These are phyloP conservation scores for Hansenula sp. DNA, from an alignment of 1,139 yeast species.

Conservation along the genomic window DNA sequence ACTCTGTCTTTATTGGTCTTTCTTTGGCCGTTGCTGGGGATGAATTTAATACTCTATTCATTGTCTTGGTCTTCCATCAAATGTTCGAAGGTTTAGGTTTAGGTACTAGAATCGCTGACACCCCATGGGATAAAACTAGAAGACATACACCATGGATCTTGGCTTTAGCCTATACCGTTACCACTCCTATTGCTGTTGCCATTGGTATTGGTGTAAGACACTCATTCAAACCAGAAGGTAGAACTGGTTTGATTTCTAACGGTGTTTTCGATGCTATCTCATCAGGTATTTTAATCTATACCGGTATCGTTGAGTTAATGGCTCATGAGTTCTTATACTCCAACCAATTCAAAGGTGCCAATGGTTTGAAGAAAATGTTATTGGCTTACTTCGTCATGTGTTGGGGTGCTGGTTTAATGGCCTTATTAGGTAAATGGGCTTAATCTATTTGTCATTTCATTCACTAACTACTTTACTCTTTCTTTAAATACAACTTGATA, in stretches of 20 bases:
- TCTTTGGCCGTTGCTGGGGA: conserved; percentile 72
- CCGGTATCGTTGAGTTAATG: conserved; percentile 83
- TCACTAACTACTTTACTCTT: not conserved
- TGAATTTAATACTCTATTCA: conserved; percentile 72
- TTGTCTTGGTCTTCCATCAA: conserved; percentile 86
- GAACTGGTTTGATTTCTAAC: conserved; percentile 62
- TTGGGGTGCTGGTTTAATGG: conserved; percentile 80
- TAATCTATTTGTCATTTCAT: conserved; percentile 23
- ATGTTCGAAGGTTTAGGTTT: conserved; percentile 90
- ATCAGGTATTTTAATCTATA: conserved; percentile 80
- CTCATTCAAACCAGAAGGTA: conserved; percentile 61
- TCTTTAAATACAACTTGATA: not conserved
- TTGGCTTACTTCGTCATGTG: conserved; percentile 41
- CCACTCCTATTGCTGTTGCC: conserved; percentile 82
- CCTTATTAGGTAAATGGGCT: conserved; percentile 88
- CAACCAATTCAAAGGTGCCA: conserved; percentile 46
- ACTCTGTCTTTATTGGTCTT: conserved; percentile 76
- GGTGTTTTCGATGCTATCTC: conserved; percentile 84
- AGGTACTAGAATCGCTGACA: conserved; percentile 79
- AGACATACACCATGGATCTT: conserved; percentile 54
- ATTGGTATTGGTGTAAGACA: conserved; percentile 82
- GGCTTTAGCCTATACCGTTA: conserved; percentile 58
- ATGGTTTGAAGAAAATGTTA: conserved; percentile 28
- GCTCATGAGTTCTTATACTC: conserved; percentile 84
- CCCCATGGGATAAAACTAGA: conserved; percentile 51